Conservation (phyloP, 768 basidiomycete species). For the Peribolospora kevripleyi region DNA sequence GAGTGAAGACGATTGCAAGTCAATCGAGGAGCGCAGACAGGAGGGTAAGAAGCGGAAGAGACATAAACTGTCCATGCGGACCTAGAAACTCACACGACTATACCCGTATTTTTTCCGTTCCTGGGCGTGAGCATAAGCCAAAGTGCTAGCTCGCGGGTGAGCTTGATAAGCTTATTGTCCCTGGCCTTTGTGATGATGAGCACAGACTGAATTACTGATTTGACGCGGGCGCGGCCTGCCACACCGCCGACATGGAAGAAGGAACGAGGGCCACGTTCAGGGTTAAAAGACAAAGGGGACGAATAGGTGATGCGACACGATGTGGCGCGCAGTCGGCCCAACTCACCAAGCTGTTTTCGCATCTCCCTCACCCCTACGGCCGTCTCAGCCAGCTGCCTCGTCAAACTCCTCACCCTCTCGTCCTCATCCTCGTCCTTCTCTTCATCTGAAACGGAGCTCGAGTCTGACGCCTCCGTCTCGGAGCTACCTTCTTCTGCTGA, state of each 20-base stretch:
- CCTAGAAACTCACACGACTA: conserved; percentile 43
- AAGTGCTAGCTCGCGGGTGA: conserved; percentile 77
- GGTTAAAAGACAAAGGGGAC: not conserved
- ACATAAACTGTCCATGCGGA: conserved; percentile 7
- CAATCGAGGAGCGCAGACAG: not conserved
- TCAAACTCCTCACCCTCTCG: conserved; percentile 35
- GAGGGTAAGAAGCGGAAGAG: not conserved
- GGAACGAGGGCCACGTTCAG: not conserved
- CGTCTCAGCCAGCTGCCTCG: conserved; percentile 82
- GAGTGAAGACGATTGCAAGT: not conserved
- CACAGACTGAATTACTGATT: conserved; percentile 71
- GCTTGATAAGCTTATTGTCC: conserved; percentile 83
- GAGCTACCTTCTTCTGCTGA: no score
- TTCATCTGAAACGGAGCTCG: not conserved
- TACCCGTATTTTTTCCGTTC: conserved; percentile 36
- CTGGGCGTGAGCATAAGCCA: conserved; percentile 81
- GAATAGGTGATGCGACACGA: not conserved
- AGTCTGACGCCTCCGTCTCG: no score
- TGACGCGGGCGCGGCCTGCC: conserved; percentile 70
- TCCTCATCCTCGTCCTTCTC: conserved; percentile 39
- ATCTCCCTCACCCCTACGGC: conserved; percentile 92
- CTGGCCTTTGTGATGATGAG: conserved; percentile 93
- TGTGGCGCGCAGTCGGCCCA: not conserved
- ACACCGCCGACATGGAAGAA: not conserved
- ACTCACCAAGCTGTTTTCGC: conserved; percentile 84